phyloP scores from a whole-genome alignment of 306 rosid species.

The Fragaria nilgerrensis region DNA sequence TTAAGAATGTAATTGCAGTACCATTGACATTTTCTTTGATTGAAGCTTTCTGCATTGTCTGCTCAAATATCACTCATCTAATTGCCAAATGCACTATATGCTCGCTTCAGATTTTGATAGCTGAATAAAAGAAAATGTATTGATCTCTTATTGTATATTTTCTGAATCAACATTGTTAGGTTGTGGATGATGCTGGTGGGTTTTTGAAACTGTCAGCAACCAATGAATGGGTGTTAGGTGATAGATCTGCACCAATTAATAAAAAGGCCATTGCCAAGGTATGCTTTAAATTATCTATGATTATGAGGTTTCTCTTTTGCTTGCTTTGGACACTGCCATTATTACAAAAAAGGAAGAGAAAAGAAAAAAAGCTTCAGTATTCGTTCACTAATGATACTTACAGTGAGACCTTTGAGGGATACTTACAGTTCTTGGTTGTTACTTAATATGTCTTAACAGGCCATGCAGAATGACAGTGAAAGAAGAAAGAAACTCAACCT shows the following conservation, averaged over 20 bases:
- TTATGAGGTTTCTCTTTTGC: not conserved
- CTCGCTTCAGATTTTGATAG: not conserved
- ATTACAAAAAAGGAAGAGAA: slow-evolving; percentile 1
- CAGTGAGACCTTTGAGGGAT: not conserved
- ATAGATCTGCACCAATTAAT: slow-evolving; percentile 61
- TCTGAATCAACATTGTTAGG: slow-evolving; percentile 38
- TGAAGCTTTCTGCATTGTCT: slow-evolving; percentile 1
- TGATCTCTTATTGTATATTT: slow-evolving; percentile 4
- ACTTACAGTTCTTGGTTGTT: not conserved
- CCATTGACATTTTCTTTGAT: not conserved
- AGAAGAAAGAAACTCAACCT: slow-evolving; percentile 73
- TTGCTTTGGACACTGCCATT: not conserved
- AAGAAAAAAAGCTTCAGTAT: slow-evolving; percentile 1
- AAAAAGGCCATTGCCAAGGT: slow-evolving; percentile 69
- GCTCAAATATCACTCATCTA: slow-evolving; percentile 4
- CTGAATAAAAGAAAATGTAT: slow-evolving; percentile 18
- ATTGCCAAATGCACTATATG: slow-evolving; percentile 12
- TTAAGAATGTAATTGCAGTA: not conserved
- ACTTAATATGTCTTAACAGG: slow-evolving; percentile 40
- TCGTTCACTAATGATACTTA: slow-evolving; percentile 10
- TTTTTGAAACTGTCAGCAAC: slow-evolving; percentile 73
- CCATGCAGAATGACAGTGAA: slow-evolving; percentile 58
- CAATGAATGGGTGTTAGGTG: slow-evolving; percentile 72
- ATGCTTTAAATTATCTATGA: slow-evolving; percentile 18
- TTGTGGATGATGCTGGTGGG: slow-evolving; percentile 44